Evolutionary conservation across 1,284 basidiomycete genomes (phyloP).

Genomic region (Mycena citricolor): DNA sequence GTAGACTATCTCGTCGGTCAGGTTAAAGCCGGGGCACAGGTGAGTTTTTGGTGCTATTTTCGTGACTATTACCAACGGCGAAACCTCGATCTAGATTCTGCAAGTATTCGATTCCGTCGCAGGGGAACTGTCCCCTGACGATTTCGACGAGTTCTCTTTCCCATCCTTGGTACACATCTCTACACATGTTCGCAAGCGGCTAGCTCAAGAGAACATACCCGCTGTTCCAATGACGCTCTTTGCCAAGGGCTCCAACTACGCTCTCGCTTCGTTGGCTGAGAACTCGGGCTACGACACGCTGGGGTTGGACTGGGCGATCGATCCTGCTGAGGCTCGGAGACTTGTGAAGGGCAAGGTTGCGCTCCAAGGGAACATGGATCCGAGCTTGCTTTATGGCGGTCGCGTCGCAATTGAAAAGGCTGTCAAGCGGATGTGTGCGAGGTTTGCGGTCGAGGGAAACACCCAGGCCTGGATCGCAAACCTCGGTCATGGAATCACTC

Average conservation of each 20-base stretch:
- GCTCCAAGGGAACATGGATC: conserved; percentile 96
- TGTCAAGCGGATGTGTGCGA: conserved; percentile 81
- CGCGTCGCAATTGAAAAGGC: conserved; percentile 84
- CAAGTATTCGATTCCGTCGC: conserved; percentile 98
- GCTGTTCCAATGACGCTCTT: conserved; percentile 85
- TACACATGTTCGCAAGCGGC: conserved; percentile 57
- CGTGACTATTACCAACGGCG: conserved; percentile 4
- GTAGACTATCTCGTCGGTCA: conserved; percentile 88
- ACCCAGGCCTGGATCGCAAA: conserved; percentile 89
- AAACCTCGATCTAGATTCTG: conserved; percentile 57
- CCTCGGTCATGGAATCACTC: conserved; percentile 95
- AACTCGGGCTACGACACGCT: conserved; percentile 80
- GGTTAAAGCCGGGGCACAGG: conserved; percentile 91
- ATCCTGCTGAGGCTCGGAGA: conserved; percentile 67
- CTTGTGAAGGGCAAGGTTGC: conserved; percentile 66
- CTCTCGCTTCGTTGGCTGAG: conserved; percentile 55
- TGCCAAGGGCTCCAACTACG: conserved; percentile 86
- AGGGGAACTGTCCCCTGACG: conserved; percentile 83
- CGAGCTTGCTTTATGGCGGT: conserved; percentile 85
- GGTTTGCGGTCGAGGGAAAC: conserved; percentile 64
- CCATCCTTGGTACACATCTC: conserved; percentile 67
- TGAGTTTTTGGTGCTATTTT: conserved; percentile 34
- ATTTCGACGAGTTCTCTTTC: conserved; percentile 78
- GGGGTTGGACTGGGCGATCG: conserved; percentile 87
- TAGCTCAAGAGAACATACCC: conserved; percentile 56